Base-by-base conservation (phyloP, 768 basidiomycete species). In the Myochromella boudieri region DNA sequence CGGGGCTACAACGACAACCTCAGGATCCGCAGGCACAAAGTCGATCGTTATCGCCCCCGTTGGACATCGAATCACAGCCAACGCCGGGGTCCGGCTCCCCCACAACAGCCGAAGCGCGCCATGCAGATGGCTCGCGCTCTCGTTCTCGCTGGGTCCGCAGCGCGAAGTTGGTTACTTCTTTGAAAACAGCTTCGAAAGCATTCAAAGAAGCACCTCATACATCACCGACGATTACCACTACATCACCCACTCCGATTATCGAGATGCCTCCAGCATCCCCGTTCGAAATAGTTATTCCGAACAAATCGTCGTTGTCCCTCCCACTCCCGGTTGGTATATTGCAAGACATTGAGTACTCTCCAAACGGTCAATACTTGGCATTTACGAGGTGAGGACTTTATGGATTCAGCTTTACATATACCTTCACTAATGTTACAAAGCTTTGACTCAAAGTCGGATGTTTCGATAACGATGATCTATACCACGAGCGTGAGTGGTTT, bases 281-380 rank as follows among this genome's bases (percentile, higher is more conserved):
- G 17, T 24, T 22, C 10, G 9, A 32, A 33, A 3, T 39, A 1
- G 22, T 25, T 25, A 26, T 53, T n/a, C 49, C 52, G 8, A 20
- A 37, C 29, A 24, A 31, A 15, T 43, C 46, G 15, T 11, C 26
- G 9, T 34, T 24, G 9, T 41, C 37, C 5, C 24, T 53, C 5
- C n/a, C 49, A 9, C 22, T 40, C 20, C 18, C 24, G 9, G 31
- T n/a, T 27, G 49, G 49, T 31, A 22, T 18, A 27, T 32, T 52
- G 5, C 45, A 54, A 38, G 56, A 55, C 31, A 10, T 58, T 1
- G 57, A 55, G 28, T 58, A 53, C 29, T 58, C 51, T 1, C 49
- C 49, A 6, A 27, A 42, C 24, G 51, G 57, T 12, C 4, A 33
- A 12, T 32, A 31, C 26, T 15, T 58, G 18, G 54, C 51, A 7